Percentiles rank a stretch among this genome's conserved stretches.
phyloP scores from a whole-genome alignment of 768 basidiomycete genomes.

The Leccinum longicurvipes region DNA sequence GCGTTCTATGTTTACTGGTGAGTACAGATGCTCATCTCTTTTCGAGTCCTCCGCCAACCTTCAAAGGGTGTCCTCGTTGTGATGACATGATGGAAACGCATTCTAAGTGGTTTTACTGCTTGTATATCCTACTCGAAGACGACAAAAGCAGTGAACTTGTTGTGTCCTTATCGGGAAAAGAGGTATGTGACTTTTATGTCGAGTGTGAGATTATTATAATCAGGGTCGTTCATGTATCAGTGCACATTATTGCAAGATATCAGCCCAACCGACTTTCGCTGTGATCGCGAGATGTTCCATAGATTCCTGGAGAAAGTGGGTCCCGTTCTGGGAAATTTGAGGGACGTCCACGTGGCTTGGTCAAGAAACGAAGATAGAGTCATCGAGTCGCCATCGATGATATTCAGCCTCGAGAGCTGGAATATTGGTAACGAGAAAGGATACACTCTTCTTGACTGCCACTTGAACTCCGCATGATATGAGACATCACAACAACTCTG shows the following conservation, averaged over 20 bases:
- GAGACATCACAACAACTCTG: not conserved
- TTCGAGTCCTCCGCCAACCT: constrained; percentile 42
- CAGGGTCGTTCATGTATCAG: constrained; percentile 25
- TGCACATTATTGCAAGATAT: constrained; percentile 45
- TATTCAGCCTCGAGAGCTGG: constrained; percentile 33
- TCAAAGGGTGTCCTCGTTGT: constrained; percentile 49
- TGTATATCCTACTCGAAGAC: constrained; percentile 54
- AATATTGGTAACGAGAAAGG: constrained; percentile 14
- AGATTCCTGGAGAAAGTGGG: constrained; percentile 40
- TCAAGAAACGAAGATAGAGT: constrained; percentile 16
- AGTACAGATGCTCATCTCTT: not conserved
- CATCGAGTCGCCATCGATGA: constrained; percentile 25
- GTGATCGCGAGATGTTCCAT: constrained; percentile 36
- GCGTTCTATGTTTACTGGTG: constrained; percentile 9
- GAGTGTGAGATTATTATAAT: not conserved
- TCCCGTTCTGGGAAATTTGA: constrained; percentile 47
- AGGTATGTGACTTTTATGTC: constrained; percentile 26
- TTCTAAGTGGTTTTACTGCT: constrained; percentile 44
- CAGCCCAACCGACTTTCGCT: constrained; percentile 40
- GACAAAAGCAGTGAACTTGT: constrained; percentile 39
- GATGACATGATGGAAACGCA: constrained; percentile 51
- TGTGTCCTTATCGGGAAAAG: constrained; percentile 49
- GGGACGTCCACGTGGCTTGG: constrained; percentile 37
- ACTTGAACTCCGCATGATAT: constrained; percentile 1
- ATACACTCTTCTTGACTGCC: constrained; percentile 26